Base-by-base conservation (phyloP, 257 asterid species). In the Datura wrightii region DNA sequence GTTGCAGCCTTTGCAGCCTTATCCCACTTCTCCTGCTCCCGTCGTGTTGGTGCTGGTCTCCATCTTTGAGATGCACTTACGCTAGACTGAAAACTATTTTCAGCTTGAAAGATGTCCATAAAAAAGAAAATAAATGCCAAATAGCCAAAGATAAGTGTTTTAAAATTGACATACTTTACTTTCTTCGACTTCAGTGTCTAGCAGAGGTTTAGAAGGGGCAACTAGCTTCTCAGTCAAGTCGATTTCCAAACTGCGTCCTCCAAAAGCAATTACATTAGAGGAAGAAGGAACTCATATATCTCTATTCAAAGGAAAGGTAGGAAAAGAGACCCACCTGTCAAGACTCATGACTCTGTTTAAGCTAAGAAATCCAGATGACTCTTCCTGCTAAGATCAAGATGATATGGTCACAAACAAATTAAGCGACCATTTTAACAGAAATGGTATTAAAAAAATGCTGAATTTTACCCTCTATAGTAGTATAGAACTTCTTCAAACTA, bases 1-100 rank as follows among this genome's bases (percentile, higher is more conserved):
- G 95, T 96, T 84, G 99, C 94, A 82, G 98, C 98, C 90, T 92
- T 94, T 58, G 90, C 42, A 83, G 98, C 99, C 92, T 92, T 90
- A 70, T 90, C 95, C 99, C 99, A 94, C 92, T 93, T 96, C 58
- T 94, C 98, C 89, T 86, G 98, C 91, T 96, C 98, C 5, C 97
- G 98, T n/a, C 98, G 92, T 81, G 99, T 94, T 79, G 99, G 99
- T 80, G 97, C 97, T 24, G 94, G 89, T 86, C 92, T 93, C 98
- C 99, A 96, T 91, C 34, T 94, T 85, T 70, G 89, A 86, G 93
- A 89, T 63, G 85, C 79, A 48, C 85, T 50, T 16, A 66, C 76
- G 16, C 86, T 88, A 83, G 65, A 83, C 98, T 93, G 91, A 48
- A 88, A 50, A 39, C 48, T 87, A 90, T 8, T 85, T 80, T 72